A percentile compares a stretch with the other conserved stretches of the same genome.
Conservation (phyloP, 169 alveolate genomes). For the Plasmodium adleri region DNA sequence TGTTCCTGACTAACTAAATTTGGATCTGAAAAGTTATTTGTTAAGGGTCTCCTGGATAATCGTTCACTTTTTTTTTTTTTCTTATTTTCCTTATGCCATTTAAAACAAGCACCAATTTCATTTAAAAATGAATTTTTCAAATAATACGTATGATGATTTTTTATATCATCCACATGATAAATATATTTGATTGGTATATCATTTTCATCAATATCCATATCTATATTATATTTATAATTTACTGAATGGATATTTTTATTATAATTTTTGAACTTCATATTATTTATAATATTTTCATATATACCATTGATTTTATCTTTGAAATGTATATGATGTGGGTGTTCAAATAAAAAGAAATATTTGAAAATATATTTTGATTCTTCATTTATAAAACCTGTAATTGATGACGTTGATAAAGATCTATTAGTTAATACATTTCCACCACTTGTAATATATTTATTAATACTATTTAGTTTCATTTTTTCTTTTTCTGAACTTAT, state of each 20-base stretch:
- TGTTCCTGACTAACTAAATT: background rate
- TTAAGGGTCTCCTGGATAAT: conserved; percentile 62
- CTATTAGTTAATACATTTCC: background rate
- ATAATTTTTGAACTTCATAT: conserved; percentile 70
- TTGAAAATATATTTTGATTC: conserved; percentile 79
- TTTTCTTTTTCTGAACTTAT: conserved; percentile 50
- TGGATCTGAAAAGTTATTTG: conserved; percentile 10
- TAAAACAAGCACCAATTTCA: conserved; percentile 54
- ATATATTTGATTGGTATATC: conserved; percentile 80
- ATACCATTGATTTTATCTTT: conserved; percentile 75
- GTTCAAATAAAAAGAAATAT: conserved; percentile 81
- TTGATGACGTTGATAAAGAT: background rate
- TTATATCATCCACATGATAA: conserved; percentile 54
- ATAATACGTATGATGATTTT: conserved; percentile 16
- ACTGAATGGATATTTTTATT: conserved; percentile 52
- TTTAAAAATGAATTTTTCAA: conserved; percentile 18
- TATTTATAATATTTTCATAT: conserved; percentile 66
- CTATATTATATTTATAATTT: conserved; percentile 75
- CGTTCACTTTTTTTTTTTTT: conserved; percentile 65
- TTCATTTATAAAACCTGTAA: conserved; percentile 52
- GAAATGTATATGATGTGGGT: conserved; percentile 81
- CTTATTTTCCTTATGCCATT: conserved; percentile 73
- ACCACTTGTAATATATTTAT: conserved; percentile 18
- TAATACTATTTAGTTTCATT: conserved; percentile 40
- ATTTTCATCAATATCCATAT: conserved; percentile 78